Evolutionary conservation across 73 alveolate genomes (phyloP).

Genomic region (Tetrahymena thermophila): DNA sequence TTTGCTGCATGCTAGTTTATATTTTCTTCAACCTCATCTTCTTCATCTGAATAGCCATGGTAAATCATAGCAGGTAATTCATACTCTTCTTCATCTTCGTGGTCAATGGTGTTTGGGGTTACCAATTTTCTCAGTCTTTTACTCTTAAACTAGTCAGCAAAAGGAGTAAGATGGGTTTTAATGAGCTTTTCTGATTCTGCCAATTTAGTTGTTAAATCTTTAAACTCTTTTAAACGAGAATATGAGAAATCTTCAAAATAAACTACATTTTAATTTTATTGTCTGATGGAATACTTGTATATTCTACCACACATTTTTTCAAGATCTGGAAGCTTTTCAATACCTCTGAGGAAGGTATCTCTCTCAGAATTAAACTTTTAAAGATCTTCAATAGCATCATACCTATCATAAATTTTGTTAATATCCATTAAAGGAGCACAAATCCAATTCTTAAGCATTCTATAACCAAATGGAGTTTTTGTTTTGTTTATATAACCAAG

Average conservation of each 20-base stretch:
- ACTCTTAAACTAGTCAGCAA: conserved; percentile 36
- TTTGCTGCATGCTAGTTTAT: background rate
- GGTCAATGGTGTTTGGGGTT: conserved; percentile 2
- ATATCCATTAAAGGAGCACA: conserved; percentile 56
- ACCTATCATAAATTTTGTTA: conserved; percentile 56
- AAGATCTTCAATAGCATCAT: conserved; percentile 56
- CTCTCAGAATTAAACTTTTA: conserved; percentile 13
- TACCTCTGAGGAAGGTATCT: conserved; percentile 36
- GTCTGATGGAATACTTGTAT: conserved; percentile 53
- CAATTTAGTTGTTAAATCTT: conserved; percentile 24
- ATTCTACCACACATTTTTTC: conserved; percentile 49
- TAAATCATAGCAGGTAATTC: background rate
- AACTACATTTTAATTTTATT: conserved; percentile 40
- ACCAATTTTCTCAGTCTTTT: conserved; percentile 13
- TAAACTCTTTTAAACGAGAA: conserved; percentile 54
- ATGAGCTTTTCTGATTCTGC: conserved; percentile 21
- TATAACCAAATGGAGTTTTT: conserved; percentile 59
- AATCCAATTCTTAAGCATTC: conserved; percentile 67
- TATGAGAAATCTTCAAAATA: conserved; percentile 51
- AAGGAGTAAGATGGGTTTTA: conserved; percentile 18
- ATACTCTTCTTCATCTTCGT: conserved; percentile 9
- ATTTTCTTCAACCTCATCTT: background rate
- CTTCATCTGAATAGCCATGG: background rate
- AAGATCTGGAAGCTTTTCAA: conserved; percentile 48
- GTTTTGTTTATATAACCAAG: conserved; percentile 50